Base-by-base conservation (phyloP, 371 early-diverging fungal genomes). In the Nematocida major region DNA sequence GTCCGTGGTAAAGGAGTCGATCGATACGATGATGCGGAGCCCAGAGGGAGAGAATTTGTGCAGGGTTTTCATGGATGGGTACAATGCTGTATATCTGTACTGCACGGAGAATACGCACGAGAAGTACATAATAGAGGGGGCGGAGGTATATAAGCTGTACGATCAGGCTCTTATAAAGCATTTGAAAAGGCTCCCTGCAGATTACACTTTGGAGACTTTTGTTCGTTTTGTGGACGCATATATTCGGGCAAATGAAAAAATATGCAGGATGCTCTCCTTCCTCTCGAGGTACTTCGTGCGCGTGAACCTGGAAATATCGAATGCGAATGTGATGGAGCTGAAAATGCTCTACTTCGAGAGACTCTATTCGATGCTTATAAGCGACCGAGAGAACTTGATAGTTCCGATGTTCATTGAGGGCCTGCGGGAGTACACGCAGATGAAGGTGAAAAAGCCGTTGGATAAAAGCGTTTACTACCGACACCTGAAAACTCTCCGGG, bases 221-320 rank as follows among this genome's bases (percentile, higher is more conserved):
- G 76, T 61, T 20, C 4, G 49, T 26, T 73, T 73, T 54, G 26
- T 73, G 13, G 49, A 59, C 26, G 63, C 20, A 20, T 73, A 62
- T 32, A 42, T 78, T 2, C 59, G 65, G 36, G 42, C 76, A 18
- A 73, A 73, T 59, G 76, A 73, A 54, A 62, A 38, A 47, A 40
- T 73, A 20, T 34, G n/a, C 39, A 73, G 65, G 38, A 73, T 73
- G 76, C 76, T 73, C 5, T 50, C 65, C 20, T 73, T 73, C 32
- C 54, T 73, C 3, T 18, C 34, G 1, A 62, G 76, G 38, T 73
- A 73, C 76, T 73, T 73, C 47, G 59, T 73, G 20, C 76, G 76
- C 1, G 62, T 73, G 4, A 73, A 59, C n/a, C 0, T 73, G 40
- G 76, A 73, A 62, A 43, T 61, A 28, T 63, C 63, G 13, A 61